phyloP scores from a whole-genome alignment of 2,329 filamentous ascomycete genomes.

The Pseudophaeomoniella oleicola region DNA sequence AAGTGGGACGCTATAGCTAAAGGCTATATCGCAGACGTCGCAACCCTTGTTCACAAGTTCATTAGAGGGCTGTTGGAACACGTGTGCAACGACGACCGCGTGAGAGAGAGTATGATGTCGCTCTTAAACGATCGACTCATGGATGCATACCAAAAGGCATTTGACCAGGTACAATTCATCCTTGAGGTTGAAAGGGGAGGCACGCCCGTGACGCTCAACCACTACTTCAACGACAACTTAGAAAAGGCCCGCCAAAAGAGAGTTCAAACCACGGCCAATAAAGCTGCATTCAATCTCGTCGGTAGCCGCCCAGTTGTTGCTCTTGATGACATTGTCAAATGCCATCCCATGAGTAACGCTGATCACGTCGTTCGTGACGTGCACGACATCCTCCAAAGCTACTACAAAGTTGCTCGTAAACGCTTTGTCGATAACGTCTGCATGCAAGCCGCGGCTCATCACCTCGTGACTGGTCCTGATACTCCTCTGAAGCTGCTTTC shows the following conservation, averaged over 20 bases:
- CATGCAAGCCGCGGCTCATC: slow-evolving; percentile 41
- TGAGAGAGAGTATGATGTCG: slow-evolving; percentile 29
- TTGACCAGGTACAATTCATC: slow-evolving; percentile 36
- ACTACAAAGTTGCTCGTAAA: slow-evolving; percentile 46
- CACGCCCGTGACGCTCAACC: slow-evolving; percentile 36
- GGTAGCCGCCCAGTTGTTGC: slow-evolving; percentile 2
- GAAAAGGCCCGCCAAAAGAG: slow-evolving; percentile 15
- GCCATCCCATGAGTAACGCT: slow-evolving; percentile 18
- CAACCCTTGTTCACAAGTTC: slow-evolving; percentile 39
- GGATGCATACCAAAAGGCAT: slow-evolving; percentile 30
- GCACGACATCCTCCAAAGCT: slow-evolving; percentile 44
- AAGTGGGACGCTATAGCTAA: slow-evolving; percentile 38
- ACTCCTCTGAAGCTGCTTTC: slow-evolving; percentile 41
- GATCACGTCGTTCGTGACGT: slow-evolving; percentile 34
- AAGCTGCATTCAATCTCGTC: neutral
- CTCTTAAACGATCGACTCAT: slow-evolving; percentile 31
- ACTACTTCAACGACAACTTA: slow-evolving; percentile 35
- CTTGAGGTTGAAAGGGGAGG: slow-evolving; percentile 33
- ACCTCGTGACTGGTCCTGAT: slow-evolving; percentile 33
- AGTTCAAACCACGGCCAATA: neutral
- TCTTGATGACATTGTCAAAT: slow-evolving; percentile 6
- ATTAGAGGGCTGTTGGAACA: slow-evolving; percentile 27
- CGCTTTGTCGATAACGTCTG: slow-evolving; percentile 50
- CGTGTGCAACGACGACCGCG: slow-evolving; percentile 28
- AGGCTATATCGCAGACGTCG: slow-evolving; percentile 36